Base-by-base conservation (phyloP, 108 stramenopile genomes). In the Conticribra weissflogii region DNA sequence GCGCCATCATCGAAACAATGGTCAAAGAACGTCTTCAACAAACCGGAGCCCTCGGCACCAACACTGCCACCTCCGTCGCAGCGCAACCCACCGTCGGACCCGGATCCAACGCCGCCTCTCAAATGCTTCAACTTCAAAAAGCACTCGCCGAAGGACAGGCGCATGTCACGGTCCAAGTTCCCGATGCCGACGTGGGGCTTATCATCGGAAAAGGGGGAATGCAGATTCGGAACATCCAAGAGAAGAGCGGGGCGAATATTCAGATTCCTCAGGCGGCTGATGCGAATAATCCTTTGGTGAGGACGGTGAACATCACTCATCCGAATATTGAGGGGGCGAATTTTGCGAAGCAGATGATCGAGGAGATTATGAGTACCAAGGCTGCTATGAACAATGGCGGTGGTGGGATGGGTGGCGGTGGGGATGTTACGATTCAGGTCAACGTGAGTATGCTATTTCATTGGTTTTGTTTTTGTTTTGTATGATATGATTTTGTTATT, bases 121-220 rank as follows among this genome's bases (percentile, higher is more conserved):
- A 87, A 60, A 88, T 88, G 63, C 72, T 75, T 49, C 79, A 84
- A 66, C 68, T 93, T 3, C 83, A 89, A 74, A 85, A 86, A 51
- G 95, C 90, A 1, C 30, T 94, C 9, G 64, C 83, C 15, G 80
- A 80, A 31, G 94, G 94, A 51, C 94, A 95, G 54, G 72, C 63
- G 0, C 80, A 86, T 36, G 88, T 92, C 52, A 86, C 72, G 29
- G 81, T 95, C 17, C 78, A 86, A 51, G 92, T 97, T 2, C 96
- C 94, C 51, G 89, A 94, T 71, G 85, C 79, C 19, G 91, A 92
- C 61, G 97, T 98, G 0, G 99, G 99, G 5, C 86, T 98, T 17
- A 90, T 99, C 65, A 99, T 99, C 78, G 99, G 99, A 18, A 97
- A 94, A 79, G 96, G 93, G 0, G 99, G 99, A 21, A 58, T 76